Evolutionary conservation across 1,139 yeast genomes (phyloP), one percentile per base, ranked within the genome.

Genomic region (Yamadazyma sp.): DNA sequence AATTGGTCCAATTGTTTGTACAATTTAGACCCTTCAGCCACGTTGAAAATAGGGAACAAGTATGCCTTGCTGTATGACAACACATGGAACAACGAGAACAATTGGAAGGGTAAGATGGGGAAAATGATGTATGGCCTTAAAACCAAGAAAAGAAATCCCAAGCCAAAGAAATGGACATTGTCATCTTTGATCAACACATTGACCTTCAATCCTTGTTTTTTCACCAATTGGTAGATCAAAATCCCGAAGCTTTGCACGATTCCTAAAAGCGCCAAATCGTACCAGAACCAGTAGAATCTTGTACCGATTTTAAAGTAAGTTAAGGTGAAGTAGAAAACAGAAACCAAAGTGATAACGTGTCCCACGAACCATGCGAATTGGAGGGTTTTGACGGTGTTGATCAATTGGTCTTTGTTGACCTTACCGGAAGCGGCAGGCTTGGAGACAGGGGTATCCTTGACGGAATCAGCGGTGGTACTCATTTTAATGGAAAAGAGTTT

Each of bases 171-270:
- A 47, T 76, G 80, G 28, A 68, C 63, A 45, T 76, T 76, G 45
- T 76, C 80, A 52, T 76, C 80, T 36, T 50, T 54, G 30, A 53
- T 41, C 18, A 61, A 46, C 6, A 42, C 37, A n/a, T 38, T 41
- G 6, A 48, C 34, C 24, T 54, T 51, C 22, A 64, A 86, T 52
- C 70, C 64, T 59, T 54, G 53, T 52, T 63, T 69, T 41, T 55
- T 61, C 36, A 62, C 49, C 42, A 59, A 50, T 53, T 88, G 92
- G 61, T 70, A 81, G 22, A 86, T 62, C 43, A 88, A 85, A 46
- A 90, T 78, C 17, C 88, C 89, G 61, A 87, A 89, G 27, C 95
- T 82, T 49, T 73, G 76, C 35, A 86, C 57, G 6, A 86, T 82
- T 12, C 92, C 86, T 10, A 82, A 36, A 45, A 80, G 80, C 2